Evolutionary conservation across 2,329 filamentous ascomycete species (phyloP).

Genomic region (Diaporthe ilicicola): DNA sequence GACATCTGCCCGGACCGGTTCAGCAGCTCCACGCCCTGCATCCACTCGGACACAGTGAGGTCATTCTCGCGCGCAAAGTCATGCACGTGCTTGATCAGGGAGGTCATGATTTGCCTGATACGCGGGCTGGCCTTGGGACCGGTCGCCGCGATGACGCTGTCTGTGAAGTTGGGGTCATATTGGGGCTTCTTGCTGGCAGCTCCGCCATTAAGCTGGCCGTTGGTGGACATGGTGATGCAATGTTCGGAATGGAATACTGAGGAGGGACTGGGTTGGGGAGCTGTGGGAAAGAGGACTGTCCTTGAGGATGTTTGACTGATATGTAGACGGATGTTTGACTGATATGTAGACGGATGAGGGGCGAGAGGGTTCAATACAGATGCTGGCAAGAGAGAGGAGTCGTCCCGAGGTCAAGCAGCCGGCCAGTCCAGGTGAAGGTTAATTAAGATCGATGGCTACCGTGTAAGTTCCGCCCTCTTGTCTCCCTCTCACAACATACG

Average conservation of each 20-base stretch:
- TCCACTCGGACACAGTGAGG: conserved; percentile 83
- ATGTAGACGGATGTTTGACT: neutral
- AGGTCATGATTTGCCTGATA: conserved; percentile 72
- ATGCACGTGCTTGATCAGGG: conserved; percentile 78
- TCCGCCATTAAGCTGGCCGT: conserved; percentile 41
- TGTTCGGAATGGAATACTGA: neutral
- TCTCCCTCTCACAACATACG: neutral
- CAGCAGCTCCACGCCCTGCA: conserved; percentile 65
- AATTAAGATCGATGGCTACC: neutral
- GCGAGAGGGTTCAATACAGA: neutral
- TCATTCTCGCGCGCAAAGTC: conserved; percentile 84
- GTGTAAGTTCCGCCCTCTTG: neutral
- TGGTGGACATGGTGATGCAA: conserved; percentile 25
- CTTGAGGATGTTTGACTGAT: neutral
- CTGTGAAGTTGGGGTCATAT: conserved; percentile 82
- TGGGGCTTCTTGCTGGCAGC: conserved; percentile 41
- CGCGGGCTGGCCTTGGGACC: conserved; percentile 76
- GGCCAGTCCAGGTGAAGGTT: neutral
- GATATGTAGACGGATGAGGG: neutral
- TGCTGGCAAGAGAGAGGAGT: neutral
- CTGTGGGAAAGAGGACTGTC: neutral
- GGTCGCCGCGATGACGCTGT: conserved; percentile 76
- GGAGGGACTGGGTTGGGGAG: neutral
- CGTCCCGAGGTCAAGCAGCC: no score
- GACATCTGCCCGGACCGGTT: conserved; percentile 77